These are phyloP conservation scores for Boletus pseudopeckii DNA, from an alignment of 768 basidiomycete genomes.

Conservation along the genomic window DNA sequence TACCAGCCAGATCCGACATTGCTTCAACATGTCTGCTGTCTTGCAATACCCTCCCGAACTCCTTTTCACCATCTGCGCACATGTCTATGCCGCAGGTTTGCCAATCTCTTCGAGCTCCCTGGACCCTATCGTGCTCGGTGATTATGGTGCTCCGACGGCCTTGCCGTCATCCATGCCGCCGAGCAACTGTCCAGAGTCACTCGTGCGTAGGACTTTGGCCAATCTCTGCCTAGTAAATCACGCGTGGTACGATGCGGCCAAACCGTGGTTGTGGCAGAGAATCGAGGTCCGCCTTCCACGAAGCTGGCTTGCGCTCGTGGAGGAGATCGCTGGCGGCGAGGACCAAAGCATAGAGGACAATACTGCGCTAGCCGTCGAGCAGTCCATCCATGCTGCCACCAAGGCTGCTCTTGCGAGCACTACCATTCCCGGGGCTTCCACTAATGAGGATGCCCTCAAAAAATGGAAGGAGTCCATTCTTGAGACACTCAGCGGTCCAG, in stretches of 20 bases:
- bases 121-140: constrained; percentile 58
- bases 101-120: constrained; percentile 56
- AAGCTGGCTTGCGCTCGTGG: constrained; percentile 80
- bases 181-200: constrained; percentile 63
- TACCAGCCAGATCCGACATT: background rate
- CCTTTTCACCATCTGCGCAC: constrained; percentile 66
- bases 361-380: constrained; percentile 59
- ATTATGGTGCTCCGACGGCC: constrained; percentile 49
- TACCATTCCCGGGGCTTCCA: constrained; percentile 32
- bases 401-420: constrained; percentile 53
- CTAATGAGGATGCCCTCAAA: constrained; percentile 41
- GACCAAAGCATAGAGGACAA: constrained; percentile 47
- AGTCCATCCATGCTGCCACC: constrained; percentile 66
- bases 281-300: constrained; percentile 80
- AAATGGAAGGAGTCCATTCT: constrained; percentile 61
- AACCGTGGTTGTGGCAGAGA: constrained; percentile 83
- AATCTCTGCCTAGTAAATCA: constrained; percentile 75
- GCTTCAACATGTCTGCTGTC: constrained; percentile 24
- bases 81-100: constrained; percentile 63
- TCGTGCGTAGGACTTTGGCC: constrained; percentile 61
- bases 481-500: constrained; percentile 57
- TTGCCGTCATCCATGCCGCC: constrained; percentile 75
- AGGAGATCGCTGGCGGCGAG: constrained; percentile 73
- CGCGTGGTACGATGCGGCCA: constrained; percentile 78
- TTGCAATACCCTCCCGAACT: constrained; percentile 67